phyloP scores from a whole-genome alignment of 192 early-diverging fungal genomes.

The Backusella mclennaniae region DNA sequence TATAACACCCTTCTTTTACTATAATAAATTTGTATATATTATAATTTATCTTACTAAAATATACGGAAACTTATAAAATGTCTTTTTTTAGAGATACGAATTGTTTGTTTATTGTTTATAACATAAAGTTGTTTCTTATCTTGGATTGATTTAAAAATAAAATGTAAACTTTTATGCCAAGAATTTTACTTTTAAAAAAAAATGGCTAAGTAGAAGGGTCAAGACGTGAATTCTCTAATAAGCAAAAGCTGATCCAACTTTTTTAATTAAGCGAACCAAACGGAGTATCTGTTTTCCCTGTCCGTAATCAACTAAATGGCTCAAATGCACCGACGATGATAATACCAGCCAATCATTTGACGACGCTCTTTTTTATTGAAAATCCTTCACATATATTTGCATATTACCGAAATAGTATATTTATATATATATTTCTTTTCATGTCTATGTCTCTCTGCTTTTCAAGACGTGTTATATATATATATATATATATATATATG shows the following conservation, averaged over 20 bases:
- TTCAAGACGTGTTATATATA: neutral
- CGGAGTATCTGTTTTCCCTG: neutral
- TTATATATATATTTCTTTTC: neutral
- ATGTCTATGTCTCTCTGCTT: neutral
- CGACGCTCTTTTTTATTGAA: neutral
- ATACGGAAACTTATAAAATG: neutral
- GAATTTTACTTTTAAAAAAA: neutral
- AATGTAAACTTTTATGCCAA: neutral
- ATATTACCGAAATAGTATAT: neutral
- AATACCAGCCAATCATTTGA: neutral
- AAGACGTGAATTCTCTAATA: neutral
- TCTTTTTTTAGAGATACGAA: neutral
- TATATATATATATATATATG: too few relatives aligned
- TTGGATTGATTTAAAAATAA: neutral
- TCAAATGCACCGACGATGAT: neutral
- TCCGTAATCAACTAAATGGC: neutral
- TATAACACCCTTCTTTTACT: neutral
- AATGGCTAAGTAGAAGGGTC: neutral
- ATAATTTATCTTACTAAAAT: neutral
- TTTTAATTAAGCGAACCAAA: neutral
- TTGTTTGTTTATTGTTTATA: neutral
- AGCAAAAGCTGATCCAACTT: neutral
- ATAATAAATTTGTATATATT: neutral
- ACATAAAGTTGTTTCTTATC: neutral
- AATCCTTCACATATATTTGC: neutral